These are phyloP conservation scores for Agarophyton chilense DNA, from an alignment of 23 red algal genomes.

Conservation along the genomic window DNA sequence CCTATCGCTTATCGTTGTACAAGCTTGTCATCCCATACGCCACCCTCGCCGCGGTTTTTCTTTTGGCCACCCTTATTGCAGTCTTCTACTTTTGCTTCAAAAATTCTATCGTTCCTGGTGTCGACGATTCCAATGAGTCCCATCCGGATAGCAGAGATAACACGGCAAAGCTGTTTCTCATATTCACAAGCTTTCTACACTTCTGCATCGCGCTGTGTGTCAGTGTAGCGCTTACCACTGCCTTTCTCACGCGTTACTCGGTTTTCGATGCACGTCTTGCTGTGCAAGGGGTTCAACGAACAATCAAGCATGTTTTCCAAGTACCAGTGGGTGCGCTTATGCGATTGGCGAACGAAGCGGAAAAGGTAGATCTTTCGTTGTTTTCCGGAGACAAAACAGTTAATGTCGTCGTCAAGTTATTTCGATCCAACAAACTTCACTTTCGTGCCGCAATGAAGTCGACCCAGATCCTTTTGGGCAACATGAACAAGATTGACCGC, in stretches of 20 bases:
- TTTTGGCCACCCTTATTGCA: conserved; percentile 19
- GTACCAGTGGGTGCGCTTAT: neutral
- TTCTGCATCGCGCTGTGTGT: conserved; percentile 35
- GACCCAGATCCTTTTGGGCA: neutral
- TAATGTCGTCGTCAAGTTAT: neutral
- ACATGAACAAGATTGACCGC: conserved; percentile 35
- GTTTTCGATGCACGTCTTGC: neutral
- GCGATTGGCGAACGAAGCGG: neutral
- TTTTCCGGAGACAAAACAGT: neutral
- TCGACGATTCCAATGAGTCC: conserved; percentile 42
- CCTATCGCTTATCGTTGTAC: conserved; percentile 31
- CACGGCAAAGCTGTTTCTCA: conserved; percentile 11
- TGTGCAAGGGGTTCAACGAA: conserved; percentile 1
- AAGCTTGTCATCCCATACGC: conserved; percentile 51
- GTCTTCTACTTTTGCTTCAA: conserved; percentile 43
- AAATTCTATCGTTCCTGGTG: conserved; percentile 16
- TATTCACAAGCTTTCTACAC: conserved; percentile 52
- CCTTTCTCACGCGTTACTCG: conserved; percentile 12
- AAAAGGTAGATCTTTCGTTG: conserved; percentile 16
- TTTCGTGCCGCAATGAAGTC: neutral
- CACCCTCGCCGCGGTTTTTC: neutral
- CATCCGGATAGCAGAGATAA: conserved; percentile 33
- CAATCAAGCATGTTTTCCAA: neutral
- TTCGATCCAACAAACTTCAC: neutral
- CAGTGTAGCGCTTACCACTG: neutral